A percentile compares a stretch with the other conserved stretches of the same genome.
Evolutionary conservation across 164 flowering plant genomes (phyloP).

Genomic region (Annona squamosa): DNA sequence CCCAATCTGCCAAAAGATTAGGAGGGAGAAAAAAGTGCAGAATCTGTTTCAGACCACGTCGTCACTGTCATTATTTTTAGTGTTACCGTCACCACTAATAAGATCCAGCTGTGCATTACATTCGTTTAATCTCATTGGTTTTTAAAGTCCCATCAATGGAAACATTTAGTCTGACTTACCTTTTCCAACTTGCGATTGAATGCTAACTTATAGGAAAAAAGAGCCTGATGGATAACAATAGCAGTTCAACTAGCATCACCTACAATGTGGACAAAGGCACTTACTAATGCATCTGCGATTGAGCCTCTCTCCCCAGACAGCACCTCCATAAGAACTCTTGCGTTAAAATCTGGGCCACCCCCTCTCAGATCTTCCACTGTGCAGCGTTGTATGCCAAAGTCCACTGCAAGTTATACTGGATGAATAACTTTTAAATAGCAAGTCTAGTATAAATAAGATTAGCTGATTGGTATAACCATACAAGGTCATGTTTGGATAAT

Average conservation of each 20-base stretch:
- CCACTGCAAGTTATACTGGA: slow-evolving; percentile 39
- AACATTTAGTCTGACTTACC: too few relatives aligned
- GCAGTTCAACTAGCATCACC: neutral
- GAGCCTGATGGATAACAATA: neutral
- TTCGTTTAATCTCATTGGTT: too few relatives aligned
- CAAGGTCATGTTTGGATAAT: neutral
- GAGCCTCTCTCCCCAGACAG: slow-evolving; percentile 77
- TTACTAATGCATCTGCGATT: slow-evolving; percentile 85
- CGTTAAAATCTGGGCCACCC: slow-evolving; percentile 73
- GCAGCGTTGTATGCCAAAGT: slow-evolving; percentile 88
- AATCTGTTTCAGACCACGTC: too few relatives aligned
- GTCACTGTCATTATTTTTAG: too few relatives aligned
- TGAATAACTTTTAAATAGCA: neutral
- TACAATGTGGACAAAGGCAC: slow-evolving; percentile 10
- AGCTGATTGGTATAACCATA: neutral
- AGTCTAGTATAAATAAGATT: neutral
- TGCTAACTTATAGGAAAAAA: too few relatives aligned
- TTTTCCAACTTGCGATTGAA: too few relatives aligned
- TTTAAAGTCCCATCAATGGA: too few relatives aligned
- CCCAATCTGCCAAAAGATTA: too few relatives aligned
- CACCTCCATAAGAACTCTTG: slow-evolving; percentile 55
- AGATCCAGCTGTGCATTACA: too few relatives aligned
- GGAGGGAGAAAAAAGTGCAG: too few relatives aligned
- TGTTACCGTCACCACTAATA: too few relatives aligned
- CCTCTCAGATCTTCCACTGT: slow-evolving; percentile 69